Conservation (phyloP, 257 asterid genomes). For the Orobanche coerulescens region DNA sequence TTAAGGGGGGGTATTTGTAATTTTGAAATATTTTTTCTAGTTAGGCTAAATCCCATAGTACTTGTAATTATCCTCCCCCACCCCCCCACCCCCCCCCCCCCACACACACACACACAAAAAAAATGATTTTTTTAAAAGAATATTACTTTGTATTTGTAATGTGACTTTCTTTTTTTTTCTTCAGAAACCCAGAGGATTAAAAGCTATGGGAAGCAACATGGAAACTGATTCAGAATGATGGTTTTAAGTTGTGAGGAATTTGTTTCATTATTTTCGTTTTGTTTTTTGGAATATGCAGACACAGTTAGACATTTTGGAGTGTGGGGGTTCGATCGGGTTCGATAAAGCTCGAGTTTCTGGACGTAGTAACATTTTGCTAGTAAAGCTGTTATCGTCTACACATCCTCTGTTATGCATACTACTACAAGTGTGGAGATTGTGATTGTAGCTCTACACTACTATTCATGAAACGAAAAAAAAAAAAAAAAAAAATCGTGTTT, state of each 20-base stretch:
- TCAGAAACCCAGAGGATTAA: constrained; percentile 66
- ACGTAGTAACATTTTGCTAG: neutral
- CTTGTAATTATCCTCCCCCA: neutral
- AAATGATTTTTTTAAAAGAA: neutral
- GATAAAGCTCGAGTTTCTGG: neutral
- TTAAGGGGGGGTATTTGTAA: too few species aligned
- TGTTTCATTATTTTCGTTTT: constrained; percentile 10
- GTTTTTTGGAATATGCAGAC: constrained; percentile 20
- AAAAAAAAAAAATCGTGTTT: neutral
- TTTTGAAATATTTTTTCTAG: too few species aligned
- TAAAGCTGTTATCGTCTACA: constrained; percentile 1
- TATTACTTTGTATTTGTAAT: neutral
- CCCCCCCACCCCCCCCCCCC: too few species aligned
- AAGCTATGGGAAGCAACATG: constrained; percentile 66
- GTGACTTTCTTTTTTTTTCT: constrained; percentile 9
- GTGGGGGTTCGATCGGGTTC: neutral
- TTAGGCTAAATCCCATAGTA: too few species aligned
- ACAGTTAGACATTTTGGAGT: constrained; percentile 2
- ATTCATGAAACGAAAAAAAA: neutral
- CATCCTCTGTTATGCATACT: neutral
- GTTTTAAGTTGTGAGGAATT: neutral
- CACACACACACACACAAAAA: too few species aligned
- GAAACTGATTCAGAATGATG: constrained; percentile 74
- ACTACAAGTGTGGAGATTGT: neutral
- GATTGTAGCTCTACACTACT: neutral